Percentiles rank a stretch among this genome's conserved stretches.
These are phyloP conservation scores for Brassica incana DNA, from an alignment of 345 rosid species.

Conservation along the genomic window DNA sequence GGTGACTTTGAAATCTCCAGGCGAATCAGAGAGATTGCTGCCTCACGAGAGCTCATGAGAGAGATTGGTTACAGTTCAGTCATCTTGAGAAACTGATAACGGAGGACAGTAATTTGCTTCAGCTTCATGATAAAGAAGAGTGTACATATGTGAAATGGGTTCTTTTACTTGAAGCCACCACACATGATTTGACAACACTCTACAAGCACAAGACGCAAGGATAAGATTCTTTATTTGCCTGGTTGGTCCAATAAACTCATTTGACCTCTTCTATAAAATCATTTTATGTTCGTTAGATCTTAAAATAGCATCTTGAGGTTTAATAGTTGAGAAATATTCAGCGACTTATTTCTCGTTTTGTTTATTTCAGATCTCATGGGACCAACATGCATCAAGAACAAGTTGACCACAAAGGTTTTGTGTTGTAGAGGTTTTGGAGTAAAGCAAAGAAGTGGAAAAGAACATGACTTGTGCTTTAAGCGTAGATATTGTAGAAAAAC, in stretches of 20 bases:
- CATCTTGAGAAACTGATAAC: constrained; percentile 30
- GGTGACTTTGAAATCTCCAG: constrained; percentile 61
- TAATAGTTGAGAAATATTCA: neutral
- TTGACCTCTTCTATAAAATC: constrained; percentile 29
- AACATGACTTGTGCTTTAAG: constrained; percentile 91
- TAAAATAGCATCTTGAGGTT: constrained; percentile 21
- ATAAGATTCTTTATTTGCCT: constrained; percentile 26
- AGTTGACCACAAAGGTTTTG: constrained; percentile 46
- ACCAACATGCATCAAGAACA: constrained; percentile 43
- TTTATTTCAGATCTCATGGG: constrained; percentile 34
- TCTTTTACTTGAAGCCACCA: constrained; percentile 51
- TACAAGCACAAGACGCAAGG: constrained; percentile 29
- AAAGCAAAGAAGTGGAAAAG: constrained; percentile 72
- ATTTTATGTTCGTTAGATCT: constrained; percentile 1
- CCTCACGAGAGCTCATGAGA: constrained; percentile 52
- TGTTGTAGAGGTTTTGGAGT: constrained; percentile 64
- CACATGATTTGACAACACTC: constrained; percentile 37
- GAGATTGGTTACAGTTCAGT: constrained; percentile 67
- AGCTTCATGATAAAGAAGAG: constrained; percentile 41
- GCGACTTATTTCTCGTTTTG: constrained; percentile 15
- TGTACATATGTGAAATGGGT: constrained; percentile 10
- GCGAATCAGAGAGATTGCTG: constrained; percentile 53
- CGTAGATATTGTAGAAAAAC: constrained; percentile 64
- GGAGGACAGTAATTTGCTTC: constrained; percentile 19
- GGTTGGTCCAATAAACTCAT: constrained; percentile 46